Conservation (phyloP, 192 early-diverging fungal species). For the Coemansia sp. region DNA sequence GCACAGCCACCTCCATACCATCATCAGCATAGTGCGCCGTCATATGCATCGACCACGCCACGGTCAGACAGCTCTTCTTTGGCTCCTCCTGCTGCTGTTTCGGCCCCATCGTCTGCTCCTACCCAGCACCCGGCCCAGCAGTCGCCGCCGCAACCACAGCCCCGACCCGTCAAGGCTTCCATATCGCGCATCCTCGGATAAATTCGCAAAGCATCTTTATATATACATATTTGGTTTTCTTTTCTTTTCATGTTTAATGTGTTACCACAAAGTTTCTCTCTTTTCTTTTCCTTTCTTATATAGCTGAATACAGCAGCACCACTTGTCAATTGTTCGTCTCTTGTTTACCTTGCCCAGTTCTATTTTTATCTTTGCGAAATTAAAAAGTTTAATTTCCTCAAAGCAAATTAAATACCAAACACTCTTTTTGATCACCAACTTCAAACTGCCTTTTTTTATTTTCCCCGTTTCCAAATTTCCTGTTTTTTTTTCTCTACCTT, state of each 20-base stretch:
- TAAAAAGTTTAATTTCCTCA: background rate
- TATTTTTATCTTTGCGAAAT: constrained; percentile 1
- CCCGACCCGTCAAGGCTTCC: constrained; percentile 22
- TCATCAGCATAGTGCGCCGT: background rate
- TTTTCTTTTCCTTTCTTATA: background rate
- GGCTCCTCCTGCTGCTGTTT: background rate
- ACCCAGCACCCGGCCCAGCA: constrained; percentile 15
- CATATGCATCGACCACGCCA: constrained; percentile 5
- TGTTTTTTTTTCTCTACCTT: no score
- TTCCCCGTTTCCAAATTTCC: no score
- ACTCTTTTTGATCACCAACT: background rate
- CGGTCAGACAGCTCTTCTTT: background rate
- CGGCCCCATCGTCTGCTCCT: constrained; percentile 10
- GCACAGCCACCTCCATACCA: background rate
- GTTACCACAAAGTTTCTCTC: background rate
- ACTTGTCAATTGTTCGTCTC: background rate
- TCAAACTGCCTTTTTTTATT: background rate
- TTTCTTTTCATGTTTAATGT: background rate
- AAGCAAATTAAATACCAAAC: no score
- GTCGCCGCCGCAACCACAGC: constrained; percentile 23
- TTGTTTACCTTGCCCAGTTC: background rate
- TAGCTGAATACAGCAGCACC: background rate
- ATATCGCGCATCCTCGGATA: constrained; percentile 40
- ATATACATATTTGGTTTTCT: background rate
- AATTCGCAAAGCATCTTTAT: background rate